These are phyloP conservation scores for Leishmania gerbilli DNA, from an alignment of 208 protist genomes.

Conservation along the genomic window DNA sequence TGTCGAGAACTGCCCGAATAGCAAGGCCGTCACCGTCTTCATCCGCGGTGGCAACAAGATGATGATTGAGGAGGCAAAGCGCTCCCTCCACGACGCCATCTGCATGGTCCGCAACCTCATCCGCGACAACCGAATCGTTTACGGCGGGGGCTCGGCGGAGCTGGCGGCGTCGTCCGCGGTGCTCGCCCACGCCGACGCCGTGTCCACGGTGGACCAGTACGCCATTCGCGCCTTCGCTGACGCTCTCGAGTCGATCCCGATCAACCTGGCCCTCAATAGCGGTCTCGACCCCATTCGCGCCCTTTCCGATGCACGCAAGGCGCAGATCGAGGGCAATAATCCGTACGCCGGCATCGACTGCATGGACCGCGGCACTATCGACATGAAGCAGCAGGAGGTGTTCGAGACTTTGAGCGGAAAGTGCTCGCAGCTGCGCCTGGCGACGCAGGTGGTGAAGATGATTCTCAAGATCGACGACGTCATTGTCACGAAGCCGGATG, in stretches of 20 bases:
- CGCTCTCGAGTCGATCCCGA: constrained; percentile 99
- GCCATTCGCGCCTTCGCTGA: constrained; percentile 99
- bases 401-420: constrained; percentile 99
- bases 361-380: constrained; percentile 93
- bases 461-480: constrained; percentile 99
- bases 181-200: constrained; percentile 89
- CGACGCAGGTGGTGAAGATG: constrained; percentile 99
- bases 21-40: constrained; percentile 99
- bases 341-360: constrained; percentile 98
- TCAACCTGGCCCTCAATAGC: constrained; percentile 99
- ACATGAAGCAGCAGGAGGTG: constrained; percentile 98
- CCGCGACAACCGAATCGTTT: constrained; percentile 99
- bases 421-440: constrained; percentile 99
- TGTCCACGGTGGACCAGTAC: constrained; percentile 98
- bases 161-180: constrained; percentile 97
- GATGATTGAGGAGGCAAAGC: constrained; percentile 99
- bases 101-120: constrained; percentile 99
- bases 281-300: constrained; percentile 97
- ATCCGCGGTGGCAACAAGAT: constrained; percentile 99
- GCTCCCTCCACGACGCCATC: constrained; percentile 99
- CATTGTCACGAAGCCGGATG: constrained; percentile 91
- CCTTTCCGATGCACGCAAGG: constrained; percentile 96
- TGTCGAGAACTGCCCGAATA: constrained; percentile 99
- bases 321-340: constrained; percentile 96
- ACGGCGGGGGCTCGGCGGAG: constrained; percentile 99